Percentiles rank a stretch among this genome's conserved stretches.
phyloP scores from a whole-genome alignment of 1,139 yeast species.

The Debaryomyces sp. region DNA sequence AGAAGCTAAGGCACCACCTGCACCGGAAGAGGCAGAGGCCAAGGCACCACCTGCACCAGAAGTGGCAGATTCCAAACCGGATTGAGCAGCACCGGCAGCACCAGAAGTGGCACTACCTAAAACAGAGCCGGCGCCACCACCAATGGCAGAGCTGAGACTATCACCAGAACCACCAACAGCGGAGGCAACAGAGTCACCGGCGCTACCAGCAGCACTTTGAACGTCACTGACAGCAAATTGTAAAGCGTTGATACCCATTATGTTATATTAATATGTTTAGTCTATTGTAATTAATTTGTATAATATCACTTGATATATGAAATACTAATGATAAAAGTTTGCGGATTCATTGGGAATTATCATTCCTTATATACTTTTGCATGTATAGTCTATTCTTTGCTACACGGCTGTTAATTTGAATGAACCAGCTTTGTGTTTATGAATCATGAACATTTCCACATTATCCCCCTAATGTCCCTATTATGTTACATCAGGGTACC shows the following conservation, averaged over 20 bases:
- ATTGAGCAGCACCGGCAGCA: constrained; percentile 19
- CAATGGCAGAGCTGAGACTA: constrained; percentile 10
- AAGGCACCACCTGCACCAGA: constrained; percentile 17
- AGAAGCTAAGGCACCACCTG: too few species aligned
- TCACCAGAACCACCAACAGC: constrained; percentile 9
- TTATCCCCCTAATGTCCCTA: constrained; percentile 3
- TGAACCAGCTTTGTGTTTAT: constrained; percentile 8
- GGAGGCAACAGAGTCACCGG: constrained; percentile 13
- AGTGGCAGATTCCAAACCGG: constrained; percentile 16
- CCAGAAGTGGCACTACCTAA: constrained; percentile 14
- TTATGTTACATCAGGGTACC: constrained; percentile 6
- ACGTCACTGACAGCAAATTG: constrained; percentile 15
- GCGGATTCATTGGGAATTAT: background rate
- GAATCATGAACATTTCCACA: background rate
- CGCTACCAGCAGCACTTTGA: constrained; percentile 11
- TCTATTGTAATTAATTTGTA: background rate
- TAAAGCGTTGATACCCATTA: constrained; percentile 25
- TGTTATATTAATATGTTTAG: constrained; percentile 4
- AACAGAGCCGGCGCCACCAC: constrained; percentile 18
- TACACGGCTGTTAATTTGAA: constrained; percentile 2
- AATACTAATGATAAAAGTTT: background rate
- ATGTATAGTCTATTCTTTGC: constrained; percentile 1
- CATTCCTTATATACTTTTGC: constrained; percentile 5
- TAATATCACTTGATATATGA: constrained; percentile 4
- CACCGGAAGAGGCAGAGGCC: constrained; percentile 20